These are phyloP conservation scores for Draba incana DNA, from an alignment of 345 rosid genomes.

Conservation along the genomic window DNA sequence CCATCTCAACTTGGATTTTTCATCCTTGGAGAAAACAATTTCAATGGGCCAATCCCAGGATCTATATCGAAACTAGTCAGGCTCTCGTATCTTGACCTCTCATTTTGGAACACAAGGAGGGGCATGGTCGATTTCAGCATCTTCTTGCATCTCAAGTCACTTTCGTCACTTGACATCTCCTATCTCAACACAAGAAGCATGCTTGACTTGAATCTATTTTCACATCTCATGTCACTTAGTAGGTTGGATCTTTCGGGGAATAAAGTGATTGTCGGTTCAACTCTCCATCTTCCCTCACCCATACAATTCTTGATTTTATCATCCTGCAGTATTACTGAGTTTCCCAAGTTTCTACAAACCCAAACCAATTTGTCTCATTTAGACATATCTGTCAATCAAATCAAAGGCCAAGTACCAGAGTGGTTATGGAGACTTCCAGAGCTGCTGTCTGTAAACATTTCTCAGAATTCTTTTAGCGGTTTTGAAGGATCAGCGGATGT, in stretches of 20 bases:
- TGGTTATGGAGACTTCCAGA: conserved; percentile 15
- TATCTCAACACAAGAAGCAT: conserved; percentile 33
- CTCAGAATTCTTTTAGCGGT: conserved; percentile 8
- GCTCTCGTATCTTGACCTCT: background rate
- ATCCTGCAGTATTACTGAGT: conserved; percentile 17
- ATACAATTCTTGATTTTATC: background rate
- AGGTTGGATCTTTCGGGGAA: conserved; percentile 29
- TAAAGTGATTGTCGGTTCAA: background rate
- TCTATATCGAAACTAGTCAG: conserved; percentile 24
- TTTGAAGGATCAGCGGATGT: conserved; percentile 22
- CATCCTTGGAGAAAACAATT: conserved; percentile 34
- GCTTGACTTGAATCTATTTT: conserved; percentile 14
- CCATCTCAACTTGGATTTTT: background rate
- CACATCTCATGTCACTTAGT: conserved; percentile 3
- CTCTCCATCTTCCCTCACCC: background rate
- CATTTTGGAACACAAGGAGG: conserved; percentile 16
- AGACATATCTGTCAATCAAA: conserved; percentile 34
- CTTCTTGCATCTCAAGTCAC: conserved; percentile 30
- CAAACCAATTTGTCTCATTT: background rate
- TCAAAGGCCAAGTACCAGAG: conserved; percentile 28
- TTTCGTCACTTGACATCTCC: background rate
- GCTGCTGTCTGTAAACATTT: conserved; percentile 1
- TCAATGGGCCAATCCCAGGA: conserved; percentile 33
- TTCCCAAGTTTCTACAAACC: conserved; percentile 35
- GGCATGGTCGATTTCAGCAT: conserved; percentile 17